phyloP scores from a whole-genome alignment of 371 early-diverging fungal genomes.

The Mucor irregularis region DNA sequence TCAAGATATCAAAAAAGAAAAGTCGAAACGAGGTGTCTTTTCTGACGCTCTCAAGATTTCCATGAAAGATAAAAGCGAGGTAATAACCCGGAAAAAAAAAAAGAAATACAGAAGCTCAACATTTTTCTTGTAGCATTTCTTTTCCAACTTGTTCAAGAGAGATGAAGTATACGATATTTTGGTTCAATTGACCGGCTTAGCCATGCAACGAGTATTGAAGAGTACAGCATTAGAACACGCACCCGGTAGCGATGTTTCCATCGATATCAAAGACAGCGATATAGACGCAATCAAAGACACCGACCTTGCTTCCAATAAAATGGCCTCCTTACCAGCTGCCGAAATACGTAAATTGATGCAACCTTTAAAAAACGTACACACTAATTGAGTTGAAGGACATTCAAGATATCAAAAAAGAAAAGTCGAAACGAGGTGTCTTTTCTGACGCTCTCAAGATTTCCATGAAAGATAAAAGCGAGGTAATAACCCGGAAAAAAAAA shows the following conservation, averaged over 20 bases:
- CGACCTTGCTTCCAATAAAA: constrained; percentile 18
- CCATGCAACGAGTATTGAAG: constrained; percentile 88
- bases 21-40: constrained; percentile 87
- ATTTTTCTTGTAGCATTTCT: constrained; percentile 77
- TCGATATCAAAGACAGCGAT: constrained; percentile 38
- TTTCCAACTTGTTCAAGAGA: constrained; percentile 92
- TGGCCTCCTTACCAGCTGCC: constrained; percentile 21
- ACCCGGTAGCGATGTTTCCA: constrained; percentile 55
- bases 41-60: constrained; percentile 85
- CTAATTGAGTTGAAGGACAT: constrained; percentile 87
- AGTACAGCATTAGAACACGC: constrained; percentile 74
- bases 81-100: constrained; percentile 31
- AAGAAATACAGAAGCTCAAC: background rate
- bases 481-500: constrained; percentile 31
- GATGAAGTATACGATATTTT: constrained; percentile 91
- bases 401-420: no score
- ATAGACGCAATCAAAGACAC: constrained; percentile 34
- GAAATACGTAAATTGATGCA: constrained; percentile 48
- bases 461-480: constrained; percentile 80
- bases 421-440: constrained; percentile 87
- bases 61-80: constrained; percentile 80
- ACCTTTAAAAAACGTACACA: constrained; percentile 79
- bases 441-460: constrained; percentile 85
- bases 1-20: no score
- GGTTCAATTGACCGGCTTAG: constrained; percentile 84